Percentiles rank a stretch among this genome's conserved stretches.
Conservation (phyloP, 2,329 filamentous ascomycete species). For the Raffaelea albimanens region DNA sequence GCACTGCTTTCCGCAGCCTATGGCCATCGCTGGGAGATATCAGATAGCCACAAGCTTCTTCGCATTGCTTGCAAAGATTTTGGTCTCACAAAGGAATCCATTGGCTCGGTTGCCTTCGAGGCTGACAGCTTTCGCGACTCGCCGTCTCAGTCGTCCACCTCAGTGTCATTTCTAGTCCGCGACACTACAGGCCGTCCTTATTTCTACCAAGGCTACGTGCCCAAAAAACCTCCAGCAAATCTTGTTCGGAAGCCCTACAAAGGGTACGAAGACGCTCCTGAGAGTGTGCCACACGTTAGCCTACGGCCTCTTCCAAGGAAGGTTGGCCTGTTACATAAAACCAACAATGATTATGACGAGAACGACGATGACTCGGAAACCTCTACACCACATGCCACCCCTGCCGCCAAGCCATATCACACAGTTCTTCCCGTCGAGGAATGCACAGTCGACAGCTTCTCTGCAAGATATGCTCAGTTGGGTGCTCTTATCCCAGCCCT, state of each 20-base stretch:
- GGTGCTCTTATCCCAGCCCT: slow-evolving; percentile 64
- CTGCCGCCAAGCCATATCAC: slow-evolving; percentile 31
- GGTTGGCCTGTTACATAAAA: slow-evolving; percentile 47
- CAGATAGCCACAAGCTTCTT: slow-evolving; percentile 32
- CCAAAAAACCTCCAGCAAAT: slow-evolving; percentile 31
- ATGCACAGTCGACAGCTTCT: slow-evolving; percentile 41
- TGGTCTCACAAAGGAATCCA: slow-evolving; percentile 18
- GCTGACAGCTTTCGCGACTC: slow-evolving; percentile 13
- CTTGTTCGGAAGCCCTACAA: slow-evolving; percentile 27
- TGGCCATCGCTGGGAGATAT: slow-evolving; percentile 33
- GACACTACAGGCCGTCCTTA: slow-evolving; percentile 26
- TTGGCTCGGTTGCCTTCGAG: slow-evolving; percentile 15
- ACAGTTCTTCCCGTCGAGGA: slow-evolving; percentile 34
- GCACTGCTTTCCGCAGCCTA: slow-evolving; percentile 38
- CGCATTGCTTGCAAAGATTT: slow-evolving; percentile 24
- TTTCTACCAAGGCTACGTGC: slow-evolving; percentile 30
- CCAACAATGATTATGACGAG: neutral
- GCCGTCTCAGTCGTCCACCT: neutral
- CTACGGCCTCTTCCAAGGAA: slow-evolving; percentile 42
- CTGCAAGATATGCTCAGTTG: slow-evolving; percentile 34
- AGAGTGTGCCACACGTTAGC: slow-evolving; percentile 38
- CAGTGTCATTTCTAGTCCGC: slow-evolving; percentile 28
- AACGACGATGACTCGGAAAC: slow-evolving; percentile 6
- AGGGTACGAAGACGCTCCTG: slow-evolving; percentile 28
- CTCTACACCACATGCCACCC: neutral